Evolutionary conservation across 306 rosid genomes (phyloP).

Genomic region (Notholithocarpus densiflorus): DNA sequence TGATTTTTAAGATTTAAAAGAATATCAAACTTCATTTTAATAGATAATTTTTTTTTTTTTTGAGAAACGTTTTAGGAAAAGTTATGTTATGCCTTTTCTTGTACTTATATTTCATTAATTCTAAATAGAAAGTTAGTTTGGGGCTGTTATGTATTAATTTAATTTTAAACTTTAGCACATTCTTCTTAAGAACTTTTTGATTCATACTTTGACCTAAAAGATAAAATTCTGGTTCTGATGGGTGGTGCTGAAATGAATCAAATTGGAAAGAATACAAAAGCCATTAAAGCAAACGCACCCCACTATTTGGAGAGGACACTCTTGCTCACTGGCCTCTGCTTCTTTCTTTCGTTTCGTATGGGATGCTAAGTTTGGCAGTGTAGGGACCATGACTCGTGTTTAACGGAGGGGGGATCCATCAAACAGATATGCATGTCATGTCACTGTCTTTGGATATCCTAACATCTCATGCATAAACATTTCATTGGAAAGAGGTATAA

Average conservation of each 20-base stretch:
- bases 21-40: no score
- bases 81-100: no score
- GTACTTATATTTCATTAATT: no score
- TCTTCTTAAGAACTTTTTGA: no score
- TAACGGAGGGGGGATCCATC: constrained; percentile 31
- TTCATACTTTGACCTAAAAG: no score
- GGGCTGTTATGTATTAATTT: no score
- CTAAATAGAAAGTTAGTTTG: no score
- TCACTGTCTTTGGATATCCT: constrained; percentile 38
- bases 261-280: constrained; percentile 26
- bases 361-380: constrained; percentile 15
- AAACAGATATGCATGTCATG: constrained; percentile 37
- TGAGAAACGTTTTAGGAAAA: no score
- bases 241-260: constrained; percentile 2
- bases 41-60: no score
- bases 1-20: no score
- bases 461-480: constrained; percentile 34
- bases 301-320: constrained; percentile 16
- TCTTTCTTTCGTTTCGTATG: background rate
- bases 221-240: no score
- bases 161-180: no score
- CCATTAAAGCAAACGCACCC: constrained; percentile 24
- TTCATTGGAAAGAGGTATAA: constrained; percentile 2
- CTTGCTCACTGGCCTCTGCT: background rate
- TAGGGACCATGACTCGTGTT: constrained; percentile 35